phyloP scores from a whole-genome alignment of 306 rosid genomes.

The Echinosophora koreensis region DNA sequence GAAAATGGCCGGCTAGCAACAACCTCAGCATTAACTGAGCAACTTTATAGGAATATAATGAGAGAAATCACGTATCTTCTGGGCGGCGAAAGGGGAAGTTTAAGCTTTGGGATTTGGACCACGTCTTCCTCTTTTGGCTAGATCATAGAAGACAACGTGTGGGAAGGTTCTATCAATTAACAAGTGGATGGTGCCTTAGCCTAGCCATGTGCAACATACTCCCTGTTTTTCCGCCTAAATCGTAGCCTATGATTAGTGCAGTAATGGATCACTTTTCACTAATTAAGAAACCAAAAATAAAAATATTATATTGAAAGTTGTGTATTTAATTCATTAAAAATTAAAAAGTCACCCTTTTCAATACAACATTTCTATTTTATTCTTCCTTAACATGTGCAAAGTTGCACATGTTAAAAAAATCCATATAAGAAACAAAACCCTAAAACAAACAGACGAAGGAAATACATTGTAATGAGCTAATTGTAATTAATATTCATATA shows the following conservation, averaged over 20 bases:
- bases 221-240: not conserved
- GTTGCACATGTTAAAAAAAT: too few species aligned
- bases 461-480: too few species aligned
- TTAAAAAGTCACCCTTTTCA: too few species aligned
- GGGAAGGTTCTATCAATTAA: conserved; percentile 33
- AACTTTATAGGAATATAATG: not conserved
- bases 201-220: conserved; percentile 22
- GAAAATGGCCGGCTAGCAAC: conserved; percentile 48
- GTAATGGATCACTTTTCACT: too few species aligned
- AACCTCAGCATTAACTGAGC: conserved; percentile 2
- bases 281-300: too few species aligned
- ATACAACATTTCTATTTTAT: too few species aligned
- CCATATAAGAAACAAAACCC: too few species aligned
- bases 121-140: conserved; percentile 7
- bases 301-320: too few species aligned
- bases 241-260: not conserved
- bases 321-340: too few species aligned
- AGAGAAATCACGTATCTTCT: conserved; percentile 44
- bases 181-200: not conserved
- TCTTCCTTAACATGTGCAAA: too few species aligned
- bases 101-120: conserved; percentile 42
- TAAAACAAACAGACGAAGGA: too few species aligned
- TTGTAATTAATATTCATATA: too few species aligned
- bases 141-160: conserved; percentile 4
- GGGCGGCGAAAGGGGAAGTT: conserved; percentile 39